Evolutionary conservation across 495 filamentous ascomycete genomes (phyloP).

Genomic region (Talaromyces ruber): DNA sequence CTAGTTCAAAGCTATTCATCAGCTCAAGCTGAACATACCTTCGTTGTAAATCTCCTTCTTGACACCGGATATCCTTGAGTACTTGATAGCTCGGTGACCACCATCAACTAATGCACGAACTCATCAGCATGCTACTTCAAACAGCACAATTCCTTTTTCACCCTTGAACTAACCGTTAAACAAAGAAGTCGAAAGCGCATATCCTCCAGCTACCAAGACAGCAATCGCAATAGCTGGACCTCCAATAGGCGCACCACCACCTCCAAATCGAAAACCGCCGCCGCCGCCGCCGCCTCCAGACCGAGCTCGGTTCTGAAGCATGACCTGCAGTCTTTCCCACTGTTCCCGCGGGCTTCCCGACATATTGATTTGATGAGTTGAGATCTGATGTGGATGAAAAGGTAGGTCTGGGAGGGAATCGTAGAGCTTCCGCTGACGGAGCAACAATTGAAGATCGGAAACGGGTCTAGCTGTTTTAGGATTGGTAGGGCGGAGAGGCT

Average conservation of each 20-base stretch:
- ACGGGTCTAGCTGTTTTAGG: not conserved
- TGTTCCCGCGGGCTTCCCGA: conserved; percentile 54
- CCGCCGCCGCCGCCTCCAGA: conserved; percentile 29
- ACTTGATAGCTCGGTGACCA: conserved; percentile 98
- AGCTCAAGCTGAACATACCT: conserved; percentile 47
- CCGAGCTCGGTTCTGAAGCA: conserved; percentile 45
- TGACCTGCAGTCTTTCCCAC: conserved; percentile 55
- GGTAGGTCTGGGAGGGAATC: conserved; percentile 15
- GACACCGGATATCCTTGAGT: conserved; percentile 87
- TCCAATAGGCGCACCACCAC: conserved; percentile 36
- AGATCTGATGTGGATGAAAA: conserved; percentile 15
- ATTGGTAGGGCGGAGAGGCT: not conserved
- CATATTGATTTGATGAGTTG: conserved; percentile 30
- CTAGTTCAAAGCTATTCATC: not conserved
- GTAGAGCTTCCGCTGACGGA: conserved; percentile 18
- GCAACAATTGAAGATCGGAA: conserved; percentile 5
- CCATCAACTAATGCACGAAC: conserved; percentile 69
- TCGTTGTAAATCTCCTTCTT: conserved; percentile 93
- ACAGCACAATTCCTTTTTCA: not conserved
- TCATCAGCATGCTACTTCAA: not conserved
- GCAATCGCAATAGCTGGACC: conserved; percentile 41
- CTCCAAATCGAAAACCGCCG: conserved; percentile 38
- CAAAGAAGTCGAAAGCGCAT: conserved; percentile 71
- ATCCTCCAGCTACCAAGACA: conserved; percentile 55
- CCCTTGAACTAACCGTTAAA: conserved; percentile 71